Percentiles rank a stretch among this genome's conserved stretches.
Conservation (phyloP, 495 filamentous ascomycete genomes). For the Pseudoneurospora amorphoporcata region DNA sequence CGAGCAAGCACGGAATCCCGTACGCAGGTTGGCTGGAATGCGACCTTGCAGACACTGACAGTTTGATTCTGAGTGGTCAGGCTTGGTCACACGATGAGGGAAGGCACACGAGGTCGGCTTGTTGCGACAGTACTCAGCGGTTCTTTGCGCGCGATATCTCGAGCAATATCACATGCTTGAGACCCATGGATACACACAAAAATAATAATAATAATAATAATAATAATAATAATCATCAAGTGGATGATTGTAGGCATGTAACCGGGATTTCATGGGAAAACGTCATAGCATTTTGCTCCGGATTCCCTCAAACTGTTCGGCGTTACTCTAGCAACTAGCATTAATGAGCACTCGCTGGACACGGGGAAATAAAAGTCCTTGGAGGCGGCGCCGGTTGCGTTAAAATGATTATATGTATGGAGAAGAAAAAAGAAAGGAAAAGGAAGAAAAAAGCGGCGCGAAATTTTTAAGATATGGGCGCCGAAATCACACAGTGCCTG, state of each 20-base stretch:
- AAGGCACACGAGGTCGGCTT: background rate
- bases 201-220: background rate
- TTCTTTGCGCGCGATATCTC: background rate
- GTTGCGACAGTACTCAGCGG: background rate
- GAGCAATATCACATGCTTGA: background rate
- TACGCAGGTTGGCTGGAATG: background rate
- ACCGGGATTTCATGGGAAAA: slow-evolving; percentile 20
- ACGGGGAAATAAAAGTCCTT: slow-evolving; percentile 17
- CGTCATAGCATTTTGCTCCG: slow-evolving; percentile 21
- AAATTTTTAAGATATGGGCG: background rate
- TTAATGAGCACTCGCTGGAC: slow-evolving; percentile 17
- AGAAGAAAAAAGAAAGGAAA: slow-evolving; percentile 4
- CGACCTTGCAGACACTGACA: background rate
- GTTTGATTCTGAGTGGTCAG: background rate
- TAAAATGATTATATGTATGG: slow-evolving; percentile 10
- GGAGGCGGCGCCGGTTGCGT: slow-evolving; percentile 23
- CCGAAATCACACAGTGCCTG: background rate
- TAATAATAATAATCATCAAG: background rate
- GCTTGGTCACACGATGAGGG: background rate
- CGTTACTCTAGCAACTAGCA: slow-evolving; percentile 24
- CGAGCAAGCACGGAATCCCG: background rate
- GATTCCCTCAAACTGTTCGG: slow-evolving; percentile 31
- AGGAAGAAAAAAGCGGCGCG: background rate
- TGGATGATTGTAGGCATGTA: background rate
- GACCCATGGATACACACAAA: background rate